Base-by-base conservation (phyloP, 2,329 filamentous ascomycete genomes). In the Cladobotryum protrusum region DNA sequence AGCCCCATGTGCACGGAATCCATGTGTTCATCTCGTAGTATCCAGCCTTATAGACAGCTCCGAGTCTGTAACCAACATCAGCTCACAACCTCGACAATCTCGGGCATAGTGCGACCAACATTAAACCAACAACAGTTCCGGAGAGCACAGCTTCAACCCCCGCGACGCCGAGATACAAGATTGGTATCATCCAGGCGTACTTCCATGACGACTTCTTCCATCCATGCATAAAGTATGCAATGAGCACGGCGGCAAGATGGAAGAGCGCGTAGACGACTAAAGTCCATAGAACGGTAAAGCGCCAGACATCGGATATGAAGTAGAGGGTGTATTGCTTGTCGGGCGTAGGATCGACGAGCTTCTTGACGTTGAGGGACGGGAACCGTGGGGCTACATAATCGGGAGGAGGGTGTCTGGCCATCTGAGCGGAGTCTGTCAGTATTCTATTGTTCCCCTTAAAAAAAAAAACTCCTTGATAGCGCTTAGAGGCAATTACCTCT, bases 1-100 rank as follows among this genome's bases (percentile, higher is more conserved):
- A 78, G 1, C 83, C 88, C 91, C 91, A 96, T 18, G 91, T 79
- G 61, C 93, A 86, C 0, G 91, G 91, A 46, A 95, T 87, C 90
- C 90, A 96, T 0, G 91, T 96, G 42, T 89, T 92, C 89, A 96
- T 93, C 60, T 83, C 77, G 64, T 92, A 95, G 67, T 86, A 89
- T 40, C 89, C 91, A 2, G 86, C 80, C 58, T 83, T 80, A 63
- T 95, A 96, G 34, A 92, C 81, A 8, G 85, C 87, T 12, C 87
- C 89, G 17, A 95, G 72, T 44, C 87, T 91, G 14, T 9, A 5
- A 1, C 9, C n/a, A 34, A 32, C 33, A 49, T 40, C 17, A 24
- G 5, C 7, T 34, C 33, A 42, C 14, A 12, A n/a, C 43, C 44
- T 14, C 11, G 15, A 41, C 15, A 5, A 11, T 40, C 8, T 47